Evolutionary conservation across 2,329 filamentous ascomycete genomes (phyloP).

Genomic region (Diaporthe vaccinii): DNA sequence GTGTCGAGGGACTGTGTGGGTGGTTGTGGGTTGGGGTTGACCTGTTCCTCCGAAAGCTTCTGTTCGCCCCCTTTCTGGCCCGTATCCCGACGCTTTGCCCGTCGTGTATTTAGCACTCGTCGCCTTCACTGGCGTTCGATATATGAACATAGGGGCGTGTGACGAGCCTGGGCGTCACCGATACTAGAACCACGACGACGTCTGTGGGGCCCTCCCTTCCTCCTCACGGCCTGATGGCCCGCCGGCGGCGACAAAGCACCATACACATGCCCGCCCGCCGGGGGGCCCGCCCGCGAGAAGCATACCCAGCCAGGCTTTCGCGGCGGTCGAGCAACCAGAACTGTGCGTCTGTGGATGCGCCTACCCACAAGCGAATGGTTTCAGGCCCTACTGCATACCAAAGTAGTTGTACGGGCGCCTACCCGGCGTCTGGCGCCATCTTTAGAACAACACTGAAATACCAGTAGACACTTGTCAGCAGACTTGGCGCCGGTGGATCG

Average conservation of each 20-base stretch:
- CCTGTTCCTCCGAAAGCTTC: conserved; percentile 25
- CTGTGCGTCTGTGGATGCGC: not conserved
- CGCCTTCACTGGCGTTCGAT: not conserved
- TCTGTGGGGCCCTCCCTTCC: conserved; percentile 2
- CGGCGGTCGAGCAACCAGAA: not conserved
- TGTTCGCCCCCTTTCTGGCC: conserved; percentile 15
- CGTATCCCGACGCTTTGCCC: conserved; percentile 12
- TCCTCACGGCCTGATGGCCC: conserved; percentile 19
- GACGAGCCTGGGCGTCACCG: conserved; percentile 29
- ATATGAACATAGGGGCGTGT: conserved; percentile 17
- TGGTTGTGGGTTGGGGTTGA: conserved; percentile 29
- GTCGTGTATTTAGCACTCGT: conserved; percentile 3
- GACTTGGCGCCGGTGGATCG: conserved; percentile 2
- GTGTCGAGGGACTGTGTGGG: conserved; percentile 25
- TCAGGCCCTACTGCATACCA: conserved; percentile 1
- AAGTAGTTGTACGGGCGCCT: not conserved
- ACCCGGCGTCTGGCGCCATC: not conserved
- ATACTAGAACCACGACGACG: conserved; percentile 2
- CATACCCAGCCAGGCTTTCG: conserved; percentile 26
- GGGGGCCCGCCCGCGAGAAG: conserved; percentile 9
- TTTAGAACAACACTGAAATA: not conserved
- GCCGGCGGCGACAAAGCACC: conserved; percentile 13
- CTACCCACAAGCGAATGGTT: not conserved
- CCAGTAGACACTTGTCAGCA: not conserved
- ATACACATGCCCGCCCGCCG: not conserved